Evolutionary conservation across 2,329 filamentous ascomycete genomes (phyloP), one percentile per base, ranked within the genome.

Genomic region (Aureobasidium melanogenum): DNA sequence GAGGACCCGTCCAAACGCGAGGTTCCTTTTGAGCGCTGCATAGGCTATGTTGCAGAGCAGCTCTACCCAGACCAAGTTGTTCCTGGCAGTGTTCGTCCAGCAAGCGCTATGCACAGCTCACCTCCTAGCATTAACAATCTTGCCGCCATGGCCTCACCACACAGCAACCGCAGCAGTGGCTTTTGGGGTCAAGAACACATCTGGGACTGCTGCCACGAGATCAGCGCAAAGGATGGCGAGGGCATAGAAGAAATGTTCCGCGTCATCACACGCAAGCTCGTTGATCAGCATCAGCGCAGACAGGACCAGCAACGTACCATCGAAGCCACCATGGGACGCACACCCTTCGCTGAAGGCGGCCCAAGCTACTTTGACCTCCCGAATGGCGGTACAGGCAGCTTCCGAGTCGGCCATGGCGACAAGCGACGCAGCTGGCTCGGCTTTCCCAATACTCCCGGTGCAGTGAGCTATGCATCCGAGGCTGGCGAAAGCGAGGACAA

Each of bases 131-230:
- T 61, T 30, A 43, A 55, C 24, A 52, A 62, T 78, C 78, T 63
- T 76, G 75, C 63, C 75, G 75, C 69, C 77, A 74, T 72, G 69
- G 73, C 72, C 15, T 77, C 75, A 28, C 76, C 77, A 32, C 73
- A 77, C 65, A 76, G 77, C 69, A 77, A 80, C 66, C 72, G 77
- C 34, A 88, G 84, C 69, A 88, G 84, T 39, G 88, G 88, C 1
- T 90, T 91, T 75, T 97, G 92, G 92, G 91, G 88, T 24, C 89
- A 94, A 72, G 92, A 97, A 71, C 86, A 91, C 6, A 91, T 92
- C 57, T 97, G 93, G 92, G 92, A 97, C 70, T 95, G 91, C 65
- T 97, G 93, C 73, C 94, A 97, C 74, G 94, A 99, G 77, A 93
- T 99, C 70, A 92, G 87, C 67, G 92, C 93, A 51, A 93, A 95